Conservation (phyloP, 2,329 filamentous ascomycete genomes). For the Blumeria hordei region DNA sequence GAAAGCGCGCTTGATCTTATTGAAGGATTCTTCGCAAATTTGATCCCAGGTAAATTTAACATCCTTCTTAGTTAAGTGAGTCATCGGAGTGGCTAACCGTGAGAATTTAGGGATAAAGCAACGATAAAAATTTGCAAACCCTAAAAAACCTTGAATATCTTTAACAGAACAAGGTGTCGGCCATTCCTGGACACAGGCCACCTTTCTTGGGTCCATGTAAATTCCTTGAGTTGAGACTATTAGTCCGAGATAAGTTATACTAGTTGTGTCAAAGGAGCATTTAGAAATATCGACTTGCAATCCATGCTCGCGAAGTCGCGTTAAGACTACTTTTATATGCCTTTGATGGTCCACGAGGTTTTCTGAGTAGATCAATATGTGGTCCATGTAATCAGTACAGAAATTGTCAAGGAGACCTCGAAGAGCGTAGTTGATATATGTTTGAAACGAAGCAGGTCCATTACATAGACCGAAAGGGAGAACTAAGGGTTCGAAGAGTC, state of each 20-base stretch:
- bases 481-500: not conserved
- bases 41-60: not conserved
- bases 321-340: not conserved
- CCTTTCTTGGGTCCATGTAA: not conserved
- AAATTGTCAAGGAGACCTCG: not conserved
- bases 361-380: no score
- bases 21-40: not conserved
- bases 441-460: not conserved
- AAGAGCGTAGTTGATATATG: not conserved
- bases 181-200: not conserved
- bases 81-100: not conserved
- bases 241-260: not conserved
- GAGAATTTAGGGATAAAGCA: not conserved
- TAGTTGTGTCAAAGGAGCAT: not conserved
- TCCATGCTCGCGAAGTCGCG: not conserved
- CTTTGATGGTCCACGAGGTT: not conserved
- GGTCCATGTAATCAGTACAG: not conserved
- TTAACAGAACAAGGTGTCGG: not conserved
- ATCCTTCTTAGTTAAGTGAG: not conserved
- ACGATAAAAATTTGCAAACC: not conserved
- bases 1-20: not conserved
- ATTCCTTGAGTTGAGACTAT: not conserved
- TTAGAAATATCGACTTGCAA: not conserved
- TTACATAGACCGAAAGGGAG: constrained; percentile 2
- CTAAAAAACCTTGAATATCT: not conserved